These are phyloP conservation scores for Kregervanrija fluxuum DNA, from an alignment of 805 yeast species.

Conservation along the genomic window DNA sequence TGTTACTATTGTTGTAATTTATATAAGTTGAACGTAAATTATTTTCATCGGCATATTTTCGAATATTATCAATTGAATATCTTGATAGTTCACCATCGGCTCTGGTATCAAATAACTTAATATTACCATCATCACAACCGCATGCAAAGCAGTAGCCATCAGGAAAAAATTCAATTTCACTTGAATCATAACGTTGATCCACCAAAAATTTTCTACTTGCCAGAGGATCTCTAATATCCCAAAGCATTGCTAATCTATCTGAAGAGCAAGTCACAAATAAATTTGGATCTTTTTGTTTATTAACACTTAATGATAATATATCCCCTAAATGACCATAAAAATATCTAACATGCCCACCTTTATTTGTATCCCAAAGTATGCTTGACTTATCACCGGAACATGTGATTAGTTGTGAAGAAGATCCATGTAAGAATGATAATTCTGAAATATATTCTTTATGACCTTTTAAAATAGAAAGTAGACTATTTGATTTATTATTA, in stretches of 20 bases:
- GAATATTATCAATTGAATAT: slow-evolving; percentile 30
- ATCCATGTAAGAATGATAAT: slow-evolving; percentile 53
- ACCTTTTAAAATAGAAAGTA: slow-evolving; percentile 58
- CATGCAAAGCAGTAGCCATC: slow-evolving; percentile 63
- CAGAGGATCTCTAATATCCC: slow-evolving; percentile 51
- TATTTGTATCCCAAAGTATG: slow-evolving; percentile 69
- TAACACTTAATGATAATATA: slow-evolving; percentile 42
- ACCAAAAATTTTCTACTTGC: slow-evolving; percentile 36
- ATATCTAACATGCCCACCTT: slow-evolving; percentile 45
- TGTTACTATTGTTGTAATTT: slow-evolving; percentile 1
- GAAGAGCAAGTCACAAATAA: slow-evolving; percentile 58
- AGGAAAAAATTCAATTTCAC: slow-evolving; percentile 54
- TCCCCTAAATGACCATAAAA: slow-evolving; percentile 69
- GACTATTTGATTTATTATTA: slow-evolving; percentile 10
- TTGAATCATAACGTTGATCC: slow-evolving; percentile 55
- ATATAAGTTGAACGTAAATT: background rate
- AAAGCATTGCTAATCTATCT: slow-evolving; percentile 58
- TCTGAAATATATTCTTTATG: slow-evolving; percentile 80
- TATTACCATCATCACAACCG: slow-evolving; percentile 74
- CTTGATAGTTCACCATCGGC: slow-evolving; percentile 61
- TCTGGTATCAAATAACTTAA: slow-evolving; percentile 67
- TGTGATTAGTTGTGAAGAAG: slow-evolving; percentile 47
- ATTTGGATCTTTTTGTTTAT: slow-evolving; percentile 16
- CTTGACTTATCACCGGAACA: slow-evolving; percentile 81
- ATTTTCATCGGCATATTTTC: slow-evolving; percentile 6